These are phyloP conservation scores for Amaranthus cruentus DNA, from an alignment of 148 eudicot species.

Conservation along the genomic window DNA sequence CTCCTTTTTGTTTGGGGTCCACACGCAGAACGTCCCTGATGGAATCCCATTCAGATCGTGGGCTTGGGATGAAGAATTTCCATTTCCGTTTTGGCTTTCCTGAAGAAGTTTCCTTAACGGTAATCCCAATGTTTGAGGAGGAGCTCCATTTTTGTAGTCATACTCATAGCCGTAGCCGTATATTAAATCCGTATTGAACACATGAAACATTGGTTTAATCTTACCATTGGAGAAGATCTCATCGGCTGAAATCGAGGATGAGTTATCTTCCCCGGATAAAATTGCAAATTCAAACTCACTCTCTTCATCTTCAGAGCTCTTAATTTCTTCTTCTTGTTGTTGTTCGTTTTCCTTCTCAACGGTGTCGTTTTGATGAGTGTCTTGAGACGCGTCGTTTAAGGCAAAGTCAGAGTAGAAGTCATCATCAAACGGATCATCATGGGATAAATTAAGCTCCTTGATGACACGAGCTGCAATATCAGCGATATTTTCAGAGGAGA, in stretches of 20 bases:
- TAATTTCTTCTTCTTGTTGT: not conserved
- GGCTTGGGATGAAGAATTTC: slow-evolving; percentile 50
- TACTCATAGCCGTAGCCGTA: not conserved
- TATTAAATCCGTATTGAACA: slow-evolving; percentile 47
- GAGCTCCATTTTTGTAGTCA: not conserved
- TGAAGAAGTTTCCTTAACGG: slow-evolving; percentile 56
- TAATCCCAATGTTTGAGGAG: slow-evolving; percentile 12
- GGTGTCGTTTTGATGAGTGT: not conserved
- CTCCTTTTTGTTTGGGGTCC: slow-evolving; percentile 47
- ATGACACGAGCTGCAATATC: slow-evolving; percentile 50
- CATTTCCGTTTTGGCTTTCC: slow-evolving; percentile 32
- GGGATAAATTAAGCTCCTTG: slow-evolving; percentile 26
- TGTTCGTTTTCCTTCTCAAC: slow-evolving; percentile 7
- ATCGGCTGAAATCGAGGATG: slow-evolving; percentile 42
- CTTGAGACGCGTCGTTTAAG: slow-evolving; percentile 9
- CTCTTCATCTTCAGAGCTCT: slow-evolving; percentile 13
- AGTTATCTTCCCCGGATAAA: slow-evolving; percentile 21
- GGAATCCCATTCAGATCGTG: slow-evolving; percentile 75
- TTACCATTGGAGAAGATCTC: slow-evolving; percentile 46
- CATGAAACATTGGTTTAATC: slow-evolving; percentile 49
- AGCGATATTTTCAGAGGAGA: slow-evolving; percentile 34
- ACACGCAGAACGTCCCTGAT: slow-evolving; percentile 63
- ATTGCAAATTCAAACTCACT: slow-evolving; percentile 46
- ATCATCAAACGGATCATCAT: slow-evolving; percentile 19
- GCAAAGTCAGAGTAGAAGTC: slow-evolving; percentile 15